Conservation (phyloP, 108 stramenopile genomes). For the Fragilaria radians region DNA sequence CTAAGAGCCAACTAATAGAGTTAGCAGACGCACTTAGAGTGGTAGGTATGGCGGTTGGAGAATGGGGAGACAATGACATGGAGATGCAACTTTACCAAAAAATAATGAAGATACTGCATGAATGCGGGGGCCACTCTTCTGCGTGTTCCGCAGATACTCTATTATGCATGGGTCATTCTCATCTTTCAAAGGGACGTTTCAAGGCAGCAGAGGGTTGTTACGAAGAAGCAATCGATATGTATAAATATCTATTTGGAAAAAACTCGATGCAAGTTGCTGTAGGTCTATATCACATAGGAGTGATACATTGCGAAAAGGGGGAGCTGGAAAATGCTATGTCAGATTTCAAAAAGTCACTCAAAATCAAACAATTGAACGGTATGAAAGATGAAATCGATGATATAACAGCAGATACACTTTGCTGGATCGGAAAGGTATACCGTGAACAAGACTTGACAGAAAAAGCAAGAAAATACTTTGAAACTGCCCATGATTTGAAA, state of each 20-base stretch:
- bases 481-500: constrained; percentile 28
- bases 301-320: constrained; percentile 27
- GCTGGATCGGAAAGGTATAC: constrained; percentile 54
- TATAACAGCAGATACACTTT: constrained; percentile 23
- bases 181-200: constrained; percentile 26
- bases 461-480: constrained; percentile 32
- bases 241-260: constrained; percentile 26
- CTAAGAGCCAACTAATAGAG: constrained; percentile 12
- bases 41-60: constrained; percentile 30
- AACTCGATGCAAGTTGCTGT: constrained; percentile 24
- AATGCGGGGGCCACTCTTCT: constrained; percentile 25
- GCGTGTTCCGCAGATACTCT: constrained; percentile 39
- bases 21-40: constrained; percentile 22
- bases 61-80: constrained; percentile 13
- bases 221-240: constrained; percentile 37
- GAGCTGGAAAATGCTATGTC: constrained; percentile 28
- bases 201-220: constrained; percentile 32
- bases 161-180: constrained; percentile 25
- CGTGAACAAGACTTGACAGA: constrained; percentile 24
- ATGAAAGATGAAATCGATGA: constrained; percentile 26
- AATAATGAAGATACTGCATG: constrained; percentile 29
- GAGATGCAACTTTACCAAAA: constrained; percentile 40
- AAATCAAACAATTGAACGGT: constrained; percentile 19
- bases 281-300: constrained; percentile 37
- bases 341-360: constrained; percentile 32